Percentiles rank a stretch among this genome's conserved stretches.
phyloP scores from a whole-genome alignment of 2,329 filamentous ascomycete genomes.

The Chaetomiaceae sp. region DNA sequence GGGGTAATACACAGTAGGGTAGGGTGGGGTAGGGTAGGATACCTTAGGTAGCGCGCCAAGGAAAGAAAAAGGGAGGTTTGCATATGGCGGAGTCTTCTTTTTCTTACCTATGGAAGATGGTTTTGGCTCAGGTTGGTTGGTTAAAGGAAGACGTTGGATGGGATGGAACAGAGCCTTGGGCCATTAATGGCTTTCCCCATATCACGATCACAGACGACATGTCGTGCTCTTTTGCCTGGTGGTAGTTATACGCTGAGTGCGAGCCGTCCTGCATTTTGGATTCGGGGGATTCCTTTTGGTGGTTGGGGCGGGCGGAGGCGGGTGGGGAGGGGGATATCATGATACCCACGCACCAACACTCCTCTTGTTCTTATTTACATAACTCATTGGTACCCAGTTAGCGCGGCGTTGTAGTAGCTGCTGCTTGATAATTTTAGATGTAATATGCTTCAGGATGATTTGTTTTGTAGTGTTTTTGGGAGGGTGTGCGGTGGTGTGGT shows the following conservation, averaged over 20 bases:
- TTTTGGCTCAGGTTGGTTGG: neutral
- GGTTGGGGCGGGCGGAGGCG: neutral
- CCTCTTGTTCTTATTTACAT: neutral
- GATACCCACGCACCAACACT: conserved; percentile 18
- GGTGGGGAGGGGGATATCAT: conserved; percentile 1
- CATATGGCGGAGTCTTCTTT: conserved; percentile 12
- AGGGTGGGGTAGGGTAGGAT: neutral
- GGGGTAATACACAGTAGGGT: no score
- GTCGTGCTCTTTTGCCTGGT: no score
- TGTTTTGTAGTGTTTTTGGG: no score
- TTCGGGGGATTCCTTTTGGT: neutral
- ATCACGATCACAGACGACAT: no score
- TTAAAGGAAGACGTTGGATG: neutral
- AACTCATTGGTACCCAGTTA: neutral
- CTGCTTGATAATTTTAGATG: conserved; percentile 15
- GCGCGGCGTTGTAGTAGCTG: conserved; percentile 14
- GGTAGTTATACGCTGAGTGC: no score
- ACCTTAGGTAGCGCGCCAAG: neutral
- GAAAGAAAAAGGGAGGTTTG: neutral
- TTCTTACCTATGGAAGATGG: neutral
- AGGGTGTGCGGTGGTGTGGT: no score
- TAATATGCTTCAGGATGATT: conserved; percentile 7
- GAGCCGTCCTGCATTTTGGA: no score
- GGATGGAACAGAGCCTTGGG: no score
- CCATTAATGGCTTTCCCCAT: no score